These are phyloP conservation scores for Pythium pectinolyticum DNA, from an alignment of 352 stramenopile genomes.

Conservation along the genomic window DNA sequence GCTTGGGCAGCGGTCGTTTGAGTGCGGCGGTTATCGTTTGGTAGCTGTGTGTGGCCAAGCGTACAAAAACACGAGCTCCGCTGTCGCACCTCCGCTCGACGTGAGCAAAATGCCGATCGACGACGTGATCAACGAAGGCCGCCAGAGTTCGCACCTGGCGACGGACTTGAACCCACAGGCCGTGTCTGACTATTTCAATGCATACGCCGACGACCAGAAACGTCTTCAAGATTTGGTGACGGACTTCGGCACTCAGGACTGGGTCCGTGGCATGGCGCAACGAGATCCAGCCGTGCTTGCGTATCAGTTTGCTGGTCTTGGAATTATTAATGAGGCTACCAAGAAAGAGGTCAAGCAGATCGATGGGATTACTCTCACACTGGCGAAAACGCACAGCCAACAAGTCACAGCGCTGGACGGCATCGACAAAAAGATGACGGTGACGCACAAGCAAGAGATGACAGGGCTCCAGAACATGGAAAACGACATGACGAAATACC, in stretches of 20 bases:
- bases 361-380: too few species aligned
- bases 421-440: conserved; percentile 6
- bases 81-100: neutral
- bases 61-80: neutral
- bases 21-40: neutral
- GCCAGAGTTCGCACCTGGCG: neutral
- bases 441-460: neutral
- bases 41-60: neutral
- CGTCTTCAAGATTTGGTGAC: neutral
- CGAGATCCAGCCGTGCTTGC: conserved; percentile 3
- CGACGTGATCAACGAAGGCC: neutral
- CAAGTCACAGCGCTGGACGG: neutral
- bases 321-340: neutral
- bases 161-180: conserved; percentile 3
- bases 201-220: conserved; percentile 2
- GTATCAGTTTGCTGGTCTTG: neutral
- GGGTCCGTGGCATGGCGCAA: neutral
- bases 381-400: neutral
- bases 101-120: neutral
- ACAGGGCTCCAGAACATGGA: conserved; percentile 1
- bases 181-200: neutral
- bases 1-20: neutral
- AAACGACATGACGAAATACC: conserved; percentile 12
- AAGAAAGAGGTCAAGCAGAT: neutral
- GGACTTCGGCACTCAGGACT: conserved; percentile 1